Conservation (phyloP, 2,329 filamentous ascomycete species). For the Trichoderma arundinaceum region DNA sequence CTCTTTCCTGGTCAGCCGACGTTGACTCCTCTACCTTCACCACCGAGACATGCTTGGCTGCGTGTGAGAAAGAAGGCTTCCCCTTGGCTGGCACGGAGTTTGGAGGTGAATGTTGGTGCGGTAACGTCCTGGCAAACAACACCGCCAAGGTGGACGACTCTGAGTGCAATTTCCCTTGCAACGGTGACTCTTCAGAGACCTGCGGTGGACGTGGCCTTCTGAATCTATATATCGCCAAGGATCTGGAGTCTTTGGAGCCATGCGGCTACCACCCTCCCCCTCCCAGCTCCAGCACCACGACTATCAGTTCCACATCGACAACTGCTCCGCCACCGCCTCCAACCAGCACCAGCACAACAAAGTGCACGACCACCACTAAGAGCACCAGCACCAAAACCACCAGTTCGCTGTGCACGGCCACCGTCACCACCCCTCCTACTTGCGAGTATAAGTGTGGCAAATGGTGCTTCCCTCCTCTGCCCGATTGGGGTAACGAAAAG, state of each 20-base stretch:
- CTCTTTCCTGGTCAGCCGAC: constrained; percentile 52
- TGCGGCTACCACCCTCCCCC: constrained; percentile 48
- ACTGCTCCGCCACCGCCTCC: background rate
- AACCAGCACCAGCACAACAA: background rate
- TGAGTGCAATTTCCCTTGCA: constrained; percentile 59
- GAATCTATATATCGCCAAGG: constrained; percentile 54
- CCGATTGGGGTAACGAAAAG: constrained; percentile 52
- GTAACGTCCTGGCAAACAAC: constrained; percentile 58
- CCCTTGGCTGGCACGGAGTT: constrained; percentile 57
- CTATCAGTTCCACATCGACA: background rate
- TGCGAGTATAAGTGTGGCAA: constrained; percentile 62
- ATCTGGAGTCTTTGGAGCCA: constrained; percentile 57
- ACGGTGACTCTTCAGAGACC: constrained; percentile 50
- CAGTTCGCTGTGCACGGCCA: constrained; percentile 55
- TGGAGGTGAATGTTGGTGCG: constrained; percentile 54
- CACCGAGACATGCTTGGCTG: constrained; percentile 49
- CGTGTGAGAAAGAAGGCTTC: constrained; percentile 52
- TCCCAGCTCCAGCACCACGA: constrained; percentile 23
- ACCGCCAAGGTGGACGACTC: constrained; percentile 45
- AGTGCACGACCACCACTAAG: constrained; percentile 37
- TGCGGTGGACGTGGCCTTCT: constrained; percentile 53
- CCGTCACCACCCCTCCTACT: constrained; percentile 50
- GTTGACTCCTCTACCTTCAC: constrained; percentile 48
- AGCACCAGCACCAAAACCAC: constrained; percentile 44
- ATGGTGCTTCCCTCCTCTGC: constrained; percentile 59